phyloP scores from a whole-genome alignment of 345 rosid genomes.

The Eucalyptus regnans region DNA sequence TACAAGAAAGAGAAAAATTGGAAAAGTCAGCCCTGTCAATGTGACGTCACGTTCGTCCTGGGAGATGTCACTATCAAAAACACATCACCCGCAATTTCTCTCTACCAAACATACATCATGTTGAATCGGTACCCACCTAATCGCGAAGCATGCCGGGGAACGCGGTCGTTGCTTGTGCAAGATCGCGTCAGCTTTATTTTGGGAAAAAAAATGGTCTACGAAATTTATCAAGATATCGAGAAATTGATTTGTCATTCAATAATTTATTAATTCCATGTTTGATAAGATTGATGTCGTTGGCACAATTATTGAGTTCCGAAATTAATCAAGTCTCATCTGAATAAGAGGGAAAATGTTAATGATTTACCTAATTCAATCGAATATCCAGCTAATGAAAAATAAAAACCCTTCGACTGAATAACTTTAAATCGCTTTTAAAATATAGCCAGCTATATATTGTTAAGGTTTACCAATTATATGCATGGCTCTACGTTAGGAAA shows the following conservation, averaged over 20 bases:
- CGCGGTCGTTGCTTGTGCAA: neutral
- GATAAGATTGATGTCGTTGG: accelerated
- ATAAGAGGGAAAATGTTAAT: neutral
- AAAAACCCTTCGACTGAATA: neutral
- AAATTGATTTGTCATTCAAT: accelerated
- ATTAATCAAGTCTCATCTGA: neutral
- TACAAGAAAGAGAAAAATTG: neutral
- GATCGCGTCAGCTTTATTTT: neutral
- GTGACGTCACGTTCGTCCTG: neutral
- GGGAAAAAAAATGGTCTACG: neutral
- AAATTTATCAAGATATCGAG: accelerated
- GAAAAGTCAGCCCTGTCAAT: neutral
- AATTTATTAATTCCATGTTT: neutral
- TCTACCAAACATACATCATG: accelerated
- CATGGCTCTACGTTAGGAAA: neutral
- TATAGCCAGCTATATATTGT: accelerated
- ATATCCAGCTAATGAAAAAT: neutral
- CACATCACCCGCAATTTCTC: neutral
- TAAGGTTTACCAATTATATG: neutral
- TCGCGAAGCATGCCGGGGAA: neutral
- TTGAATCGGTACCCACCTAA: neutral
- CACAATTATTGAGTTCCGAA: accelerated
- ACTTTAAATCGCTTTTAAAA: neutral
- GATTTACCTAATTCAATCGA: neutral
- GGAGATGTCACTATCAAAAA: neutral